phyloP scores from a whole-genome alignment of 305 asterid genomes.

The Rubia balearica region DNA sequence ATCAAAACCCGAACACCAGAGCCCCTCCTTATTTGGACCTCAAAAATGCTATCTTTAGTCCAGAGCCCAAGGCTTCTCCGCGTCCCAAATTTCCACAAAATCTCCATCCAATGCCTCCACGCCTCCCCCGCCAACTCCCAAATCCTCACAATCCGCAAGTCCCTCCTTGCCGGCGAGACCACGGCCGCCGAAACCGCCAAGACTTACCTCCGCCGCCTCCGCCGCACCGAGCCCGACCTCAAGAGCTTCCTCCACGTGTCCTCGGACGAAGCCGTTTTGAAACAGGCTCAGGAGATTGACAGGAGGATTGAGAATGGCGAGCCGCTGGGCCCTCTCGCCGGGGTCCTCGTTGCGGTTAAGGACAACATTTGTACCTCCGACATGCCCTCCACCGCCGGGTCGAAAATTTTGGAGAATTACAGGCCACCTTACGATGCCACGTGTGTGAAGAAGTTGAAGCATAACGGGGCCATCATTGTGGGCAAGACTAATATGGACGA shows the following conservation, averaged over 20 bases:
- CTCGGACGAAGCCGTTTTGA: constrained; percentile 46
- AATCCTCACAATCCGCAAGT: constrained; percentile 63
- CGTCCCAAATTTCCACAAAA: constrained; percentile 25
- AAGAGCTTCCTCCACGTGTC: constrained; percentile 70
- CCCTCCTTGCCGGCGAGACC: constrained; percentile 64
- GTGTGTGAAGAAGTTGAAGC: constrained; percentile 70
- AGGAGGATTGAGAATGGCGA: constrained; percentile 51
- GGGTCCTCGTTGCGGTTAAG: constrained; percentile 78
- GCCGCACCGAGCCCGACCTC: constrained; percentile 64
- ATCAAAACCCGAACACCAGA: neutral
- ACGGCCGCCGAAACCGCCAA: constrained; percentile 64
- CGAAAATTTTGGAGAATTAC: constrained; percentile 66
- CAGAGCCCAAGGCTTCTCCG: constrained; percentile 58
- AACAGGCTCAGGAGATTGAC: constrained; percentile 70
- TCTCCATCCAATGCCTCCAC: constrained; percentile 44
- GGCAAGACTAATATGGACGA: constrained; percentile 97
- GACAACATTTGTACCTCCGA: constrained; percentile 81
- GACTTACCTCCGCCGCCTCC: constrained; percentile 60
- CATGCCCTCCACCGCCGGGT: constrained; percentile 93
- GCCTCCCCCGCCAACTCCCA: constrained; percentile 43
- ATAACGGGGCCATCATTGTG: constrained; percentile 67
- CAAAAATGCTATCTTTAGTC: constrained; percentile 55
- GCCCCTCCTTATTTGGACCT: neutral
- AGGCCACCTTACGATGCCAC: constrained; percentile 86
- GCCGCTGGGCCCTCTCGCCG: constrained; percentile 71